These are phyloP conservation scores for Lactarius sp. DNA, from an alignment of 768 basidiomycete genomes.

Conservation along the genomic window DNA sequence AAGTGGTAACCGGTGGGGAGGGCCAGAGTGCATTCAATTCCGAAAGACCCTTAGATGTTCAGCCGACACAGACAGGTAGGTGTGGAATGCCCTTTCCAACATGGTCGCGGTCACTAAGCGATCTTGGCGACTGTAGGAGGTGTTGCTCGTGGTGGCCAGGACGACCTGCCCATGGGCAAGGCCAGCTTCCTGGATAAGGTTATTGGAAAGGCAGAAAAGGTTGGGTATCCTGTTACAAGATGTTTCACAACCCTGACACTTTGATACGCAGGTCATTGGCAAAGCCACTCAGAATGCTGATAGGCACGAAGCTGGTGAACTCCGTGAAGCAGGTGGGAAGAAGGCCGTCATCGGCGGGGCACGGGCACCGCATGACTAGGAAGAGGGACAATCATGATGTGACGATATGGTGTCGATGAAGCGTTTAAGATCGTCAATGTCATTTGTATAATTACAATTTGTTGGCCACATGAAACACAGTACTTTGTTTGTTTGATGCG, in stretches of 20 bases:
- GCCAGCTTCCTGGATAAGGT: slow-evolving; percentile 48
- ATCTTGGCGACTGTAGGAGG: slow-evolving; percentile 30
- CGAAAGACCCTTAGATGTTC: slow-evolving; percentile 35
- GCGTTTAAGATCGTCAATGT: too few relatives aligned
- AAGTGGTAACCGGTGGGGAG: background rate
- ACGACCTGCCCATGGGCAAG: slow-evolving; percentile 37
- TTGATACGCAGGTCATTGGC: slow-evolving; percentile 40
- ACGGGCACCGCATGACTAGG: slow-evolving; percentile 40
- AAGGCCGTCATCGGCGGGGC: slow-evolving; percentile 40
- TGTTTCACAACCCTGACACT: background rate
- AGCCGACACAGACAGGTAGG: slow-evolving; percentile 32
- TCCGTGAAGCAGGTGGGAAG: slow-evolving; percentile 52
- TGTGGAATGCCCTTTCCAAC: slow-evolving; percentile 27
- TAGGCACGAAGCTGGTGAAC: slow-evolving; percentile 51
- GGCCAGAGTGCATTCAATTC: slow-evolving; percentile 30
- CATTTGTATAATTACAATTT: too few relatives aligned
- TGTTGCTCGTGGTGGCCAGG: slow-evolving; percentile 34
- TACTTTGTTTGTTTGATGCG: too few relatives aligned
- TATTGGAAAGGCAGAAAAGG: slow-evolving; percentile 56
- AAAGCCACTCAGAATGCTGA: slow-evolving; percentile 46
- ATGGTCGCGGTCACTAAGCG: background rate
- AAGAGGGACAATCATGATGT: background rate
- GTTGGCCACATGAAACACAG: too few relatives aligned
- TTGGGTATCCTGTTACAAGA: slow-evolving; percentile 23
- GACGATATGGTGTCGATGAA: background rate